Evolutionary conservation across 208 protist genomes (phyloP).

Genomic region (Angomonas deanei): DNA sequence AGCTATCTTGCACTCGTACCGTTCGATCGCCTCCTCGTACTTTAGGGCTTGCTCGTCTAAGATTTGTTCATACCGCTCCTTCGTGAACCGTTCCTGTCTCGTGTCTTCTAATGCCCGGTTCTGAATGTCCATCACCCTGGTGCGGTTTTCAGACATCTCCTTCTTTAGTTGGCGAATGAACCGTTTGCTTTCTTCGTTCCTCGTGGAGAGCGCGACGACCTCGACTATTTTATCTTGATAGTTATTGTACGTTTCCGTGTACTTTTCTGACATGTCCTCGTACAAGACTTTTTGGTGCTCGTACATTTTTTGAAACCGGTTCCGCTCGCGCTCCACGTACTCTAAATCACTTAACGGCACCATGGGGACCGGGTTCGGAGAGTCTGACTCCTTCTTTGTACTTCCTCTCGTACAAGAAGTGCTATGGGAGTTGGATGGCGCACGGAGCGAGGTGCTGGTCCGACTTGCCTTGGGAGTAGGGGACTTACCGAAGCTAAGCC

Average conservation of each 20-base stretch:
- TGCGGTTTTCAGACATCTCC: conserved; percentile 77
- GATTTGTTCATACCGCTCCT: conserved; percentile 49
- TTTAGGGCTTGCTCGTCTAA: conserved; percentile 56
- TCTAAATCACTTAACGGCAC: conserved; percentile 57
- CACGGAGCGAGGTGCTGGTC: conserved; percentile 10
- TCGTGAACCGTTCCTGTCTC: conserved; percentile 36
- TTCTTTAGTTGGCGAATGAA: conserved; percentile 88
- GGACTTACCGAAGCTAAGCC: conserved; percentile 34
- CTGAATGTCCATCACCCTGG: conserved; percentile 77
- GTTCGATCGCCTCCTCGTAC: conserved; percentile 44
- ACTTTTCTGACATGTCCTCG: conserved; percentile 76
- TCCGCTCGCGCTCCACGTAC: conserved; percentile 59
- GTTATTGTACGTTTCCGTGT: conserved; percentile 58
- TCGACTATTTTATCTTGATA: conserved; percentile 87
- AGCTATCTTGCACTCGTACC: conserved; percentile 55
- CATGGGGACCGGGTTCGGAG: conserved; percentile 11
- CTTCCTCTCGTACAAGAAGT: conserved; percentile 18
- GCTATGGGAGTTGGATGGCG: conserved; percentile 15
- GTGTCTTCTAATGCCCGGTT: conserved; percentile 67
- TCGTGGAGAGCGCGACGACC: conserved; percentile 77
- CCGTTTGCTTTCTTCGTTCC: conserved; percentile 85
- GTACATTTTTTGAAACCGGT: conserved; percentile 85
- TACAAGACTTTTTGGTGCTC: conserved; percentile 82
- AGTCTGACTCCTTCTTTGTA: conserved; percentile 15
- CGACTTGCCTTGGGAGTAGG: conserved; percentile 43